Conservation (phyloP, 2,329 filamentous ascomycete genomes). For the Acarospora socialis region DNA sequence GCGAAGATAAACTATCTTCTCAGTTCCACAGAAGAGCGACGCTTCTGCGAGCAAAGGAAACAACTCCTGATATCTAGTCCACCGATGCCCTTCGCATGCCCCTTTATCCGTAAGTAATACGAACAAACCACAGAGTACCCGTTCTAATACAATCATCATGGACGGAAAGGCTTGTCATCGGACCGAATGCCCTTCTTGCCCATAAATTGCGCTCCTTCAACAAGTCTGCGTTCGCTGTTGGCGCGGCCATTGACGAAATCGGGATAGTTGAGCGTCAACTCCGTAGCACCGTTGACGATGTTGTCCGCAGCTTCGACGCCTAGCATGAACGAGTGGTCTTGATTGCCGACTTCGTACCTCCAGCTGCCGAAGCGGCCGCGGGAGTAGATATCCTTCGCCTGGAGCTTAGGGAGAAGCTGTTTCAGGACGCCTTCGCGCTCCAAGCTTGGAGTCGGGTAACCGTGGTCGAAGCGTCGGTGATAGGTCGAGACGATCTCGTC, state of each 20-base stretch:
- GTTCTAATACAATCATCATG: too few species aligned
- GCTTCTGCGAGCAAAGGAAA: too few species aligned
- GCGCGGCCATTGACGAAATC: conserved; percentile 74
- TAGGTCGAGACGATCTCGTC: conserved; percentile 98
- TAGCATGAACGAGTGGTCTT: conserved; percentile 96
- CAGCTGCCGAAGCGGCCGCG: conserved; percentile 96
- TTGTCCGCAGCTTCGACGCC: conserved; percentile 87
- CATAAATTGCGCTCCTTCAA: conserved; percentile 49
- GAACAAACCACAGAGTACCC: too few species aligned
- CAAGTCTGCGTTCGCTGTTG: conserved; percentile 48
- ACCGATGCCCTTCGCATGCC: too few species aligned
- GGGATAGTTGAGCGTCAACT: conserved; percentile 90
- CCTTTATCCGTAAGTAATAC: too few species aligned
- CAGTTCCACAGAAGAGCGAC: too few species aligned
- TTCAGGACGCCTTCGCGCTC: conserved; percentile 93
- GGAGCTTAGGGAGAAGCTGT: conserved; percentile 81
- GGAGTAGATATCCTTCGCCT: conserved; percentile 82
- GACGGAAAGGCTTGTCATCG: conserved; percentile 16
- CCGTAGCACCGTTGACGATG: conserved; percentile 76
- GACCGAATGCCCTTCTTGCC: conserved; percentile 21
- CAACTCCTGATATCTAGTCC: conserved; percentile 3
- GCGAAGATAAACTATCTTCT: too few species aligned
- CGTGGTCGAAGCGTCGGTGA: conserved; percentile 94
- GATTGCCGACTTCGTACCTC: conserved; percentile 94
- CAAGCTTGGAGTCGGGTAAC: conserved; percentile 87